A percentile compares a stretch with the other conserved stretches of the same genome.
These are phyloP conservation scores for Conoideocrella luteorostrata DNA, from an alignment of 2,329 filamentous ascomycete species.

Conservation along the genomic window DNA sequence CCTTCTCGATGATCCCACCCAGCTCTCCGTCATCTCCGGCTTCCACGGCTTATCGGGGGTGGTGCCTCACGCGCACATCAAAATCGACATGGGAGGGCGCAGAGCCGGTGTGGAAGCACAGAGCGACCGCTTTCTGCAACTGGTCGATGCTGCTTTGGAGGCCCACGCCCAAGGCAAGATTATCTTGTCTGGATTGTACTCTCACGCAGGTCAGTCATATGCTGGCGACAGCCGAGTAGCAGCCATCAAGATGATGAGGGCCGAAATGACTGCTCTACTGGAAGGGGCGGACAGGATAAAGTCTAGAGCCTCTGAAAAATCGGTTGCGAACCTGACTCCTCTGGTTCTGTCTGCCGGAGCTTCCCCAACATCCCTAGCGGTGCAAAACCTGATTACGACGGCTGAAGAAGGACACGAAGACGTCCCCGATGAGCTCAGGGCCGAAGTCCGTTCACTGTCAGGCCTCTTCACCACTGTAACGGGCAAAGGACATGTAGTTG, in stretches of 20 bases:
- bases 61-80: slow-evolving; percentile 56
- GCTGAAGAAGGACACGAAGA: slow-evolving; percentile 9
- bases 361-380: slow-evolving; percentile 57
- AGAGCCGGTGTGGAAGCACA: slow-evolving; percentile 59
- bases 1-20: slow-evolving; percentile 62
- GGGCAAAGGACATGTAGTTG: slow-evolving; percentile 41
- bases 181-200: slow-evolving; percentile 60
- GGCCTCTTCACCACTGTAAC: slow-evolving; percentile 21
- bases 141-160: slow-evolving; percentile 28
- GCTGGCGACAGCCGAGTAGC: slow-evolving; percentile 25
- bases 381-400: slow-evolving; percentile 17
- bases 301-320: slow-evolving; percentile 12
- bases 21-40: slow-evolving; percentile 44
- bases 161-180: slow-evolving; percentile 22
- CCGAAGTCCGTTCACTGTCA: slow-evolving; percentile 14
- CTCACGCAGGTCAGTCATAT: slow-evolving; percentile 70
- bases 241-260: slow-evolving; percentile 23
- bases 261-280: slow-evolving; percentile 24
- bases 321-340: slow-evolving; percentile 12
- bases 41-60: slow-evolving; percentile 36
- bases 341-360: slow-evolving; percentile 61
- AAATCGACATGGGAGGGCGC: slow-evolving; percentile 67
- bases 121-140: slow-evolving; percentile 40
- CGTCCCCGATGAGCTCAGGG: slow-evolving; percentile 12
- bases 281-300: slow-evolving; percentile 17